Conservation (phyloP, 257 asterid species). For the Scutellaria minor region DNA sequence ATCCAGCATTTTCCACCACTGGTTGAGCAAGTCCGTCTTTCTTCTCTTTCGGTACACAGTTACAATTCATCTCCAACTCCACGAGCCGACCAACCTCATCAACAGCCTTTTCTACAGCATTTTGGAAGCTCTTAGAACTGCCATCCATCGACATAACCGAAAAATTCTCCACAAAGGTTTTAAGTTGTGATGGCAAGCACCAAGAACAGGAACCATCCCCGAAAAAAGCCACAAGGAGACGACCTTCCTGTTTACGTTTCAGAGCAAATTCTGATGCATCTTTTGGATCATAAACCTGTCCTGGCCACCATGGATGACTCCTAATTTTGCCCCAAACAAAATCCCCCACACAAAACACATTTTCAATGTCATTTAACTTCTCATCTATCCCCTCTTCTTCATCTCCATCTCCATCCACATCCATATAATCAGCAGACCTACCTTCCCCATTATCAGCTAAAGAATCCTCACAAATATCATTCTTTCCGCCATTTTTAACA, state of each 20-base stretch:
- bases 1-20: slow-evolving; percentile 51
- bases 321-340: slow-evolving; percentile 66
- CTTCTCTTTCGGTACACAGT: slow-evolving; percentile 42
- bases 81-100: slow-evolving; percentile 46
- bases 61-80: slow-evolving; percentile 50
- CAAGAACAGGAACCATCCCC: slow-evolving; percentile 60
- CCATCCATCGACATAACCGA: slow-evolving; percentile 47
- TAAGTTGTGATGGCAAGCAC: slow-evolving; percentile 56
- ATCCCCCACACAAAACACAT: slow-evolving; percentile 41
- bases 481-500: not conserved
- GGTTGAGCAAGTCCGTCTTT: slow-evolving; percentile 42
- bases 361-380: slow-evolving; percentile 20
- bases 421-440: slow-evolving; percentile 3
- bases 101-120: slow-evolving; percentile 50
- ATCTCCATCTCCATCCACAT: slow-evolving; percentile 14
- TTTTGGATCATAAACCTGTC: slow-evolving; percentile 63
- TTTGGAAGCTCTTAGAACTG: slow-evolving; percentile 46
- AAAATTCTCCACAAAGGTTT: slow-evolving; percentile 50
- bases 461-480: slow-evolving; percentile 25
- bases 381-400: slow-evolving; percentile 21
- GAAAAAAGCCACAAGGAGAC: slow-evolving; percentile 48
- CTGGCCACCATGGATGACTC: slow-evolving; percentile 95
- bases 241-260: slow-evolving; percentile 51
- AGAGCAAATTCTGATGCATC: slow-evolving; percentile 69
- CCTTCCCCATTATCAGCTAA: slow-evolving; percentile 21